These are phyloP conservation scores for Coemansia sp. DNA, from an alignment of 192 early-diverging fungal species.

Conservation along the genomic window DNA sequence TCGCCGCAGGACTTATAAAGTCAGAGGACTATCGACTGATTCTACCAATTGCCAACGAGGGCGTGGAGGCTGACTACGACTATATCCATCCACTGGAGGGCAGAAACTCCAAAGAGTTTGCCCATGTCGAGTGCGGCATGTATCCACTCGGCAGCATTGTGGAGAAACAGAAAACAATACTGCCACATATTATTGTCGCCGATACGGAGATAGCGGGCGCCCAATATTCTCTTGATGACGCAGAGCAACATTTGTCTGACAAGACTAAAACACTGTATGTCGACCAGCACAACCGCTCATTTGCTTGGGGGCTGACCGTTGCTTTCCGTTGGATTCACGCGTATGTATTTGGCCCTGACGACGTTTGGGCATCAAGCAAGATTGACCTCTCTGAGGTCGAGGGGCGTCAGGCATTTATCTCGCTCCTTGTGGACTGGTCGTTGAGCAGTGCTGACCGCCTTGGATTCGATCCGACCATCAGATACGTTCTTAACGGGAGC, in stretches of 20 bases:
- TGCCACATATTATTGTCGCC: background rate
- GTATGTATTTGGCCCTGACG: background rate
- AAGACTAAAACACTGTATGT: background rate
- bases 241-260: background rate
- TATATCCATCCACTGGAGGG: too few species aligned
- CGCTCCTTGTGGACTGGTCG: slow-evolving; percentile 12
- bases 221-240: background rate
- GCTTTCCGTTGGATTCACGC: background rate
- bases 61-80: too few species aligned
- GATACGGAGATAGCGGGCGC: too few species aligned
- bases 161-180: too few species aligned
- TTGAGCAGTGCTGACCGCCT: slow-evolving; percentile 6
- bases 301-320: slow-evolving; percentile 10
- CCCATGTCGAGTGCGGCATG: too few species aligned
- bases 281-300: slow-evolving; percentile 9
- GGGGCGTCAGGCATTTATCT: background rate
- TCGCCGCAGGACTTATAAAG: too few species aligned
- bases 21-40: too few species aligned
- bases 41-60: too few species aligned
- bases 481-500: background rate
- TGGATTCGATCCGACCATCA: slow-evolving; percentile 6
- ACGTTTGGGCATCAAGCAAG: background rate
- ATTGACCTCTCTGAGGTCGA: background rate
- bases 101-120: too few species aligned
- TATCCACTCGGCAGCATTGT: too few species aligned